These are phyloP conservation scores for Tetradesmus lagerheimii DNA, from an alignment of 139 green algal species.

Conservation along the genomic window DNA sequence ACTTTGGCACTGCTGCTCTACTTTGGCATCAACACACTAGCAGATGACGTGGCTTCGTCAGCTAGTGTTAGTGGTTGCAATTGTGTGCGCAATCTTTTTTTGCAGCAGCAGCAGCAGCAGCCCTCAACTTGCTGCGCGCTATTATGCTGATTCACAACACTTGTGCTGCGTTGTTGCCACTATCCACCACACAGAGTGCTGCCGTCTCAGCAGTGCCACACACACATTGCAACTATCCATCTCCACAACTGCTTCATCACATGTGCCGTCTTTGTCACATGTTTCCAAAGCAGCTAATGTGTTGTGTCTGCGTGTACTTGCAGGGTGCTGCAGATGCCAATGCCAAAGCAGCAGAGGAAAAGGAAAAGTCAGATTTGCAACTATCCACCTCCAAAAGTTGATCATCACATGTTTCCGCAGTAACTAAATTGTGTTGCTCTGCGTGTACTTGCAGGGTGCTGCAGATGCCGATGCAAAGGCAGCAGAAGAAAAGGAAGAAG, in stretches of 20 bases:
- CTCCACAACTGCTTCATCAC: too few relatives aligned
- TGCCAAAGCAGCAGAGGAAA: constrained; percentile 79
- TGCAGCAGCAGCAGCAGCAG: too few relatives aligned
- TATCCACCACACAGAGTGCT: too few relatives aligned
- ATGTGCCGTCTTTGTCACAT: too few relatives aligned
- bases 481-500: constrained; percentile 87
- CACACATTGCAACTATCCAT: too few relatives aligned
- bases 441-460: constrained; percentile 63
- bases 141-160: too few relatives aligned
- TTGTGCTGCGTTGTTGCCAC: background rate
- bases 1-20: constrained; percentile 83
- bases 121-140: too few relatives aligned
- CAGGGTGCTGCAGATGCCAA: constrained; percentile 76
- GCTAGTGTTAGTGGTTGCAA: too few relatives aligned
- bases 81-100: too few relatives aligned
- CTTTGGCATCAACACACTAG: constrained; percentile 90
- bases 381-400: too few relatives aligned
- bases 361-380: constrained; percentile 81
- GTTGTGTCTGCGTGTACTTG: background rate
- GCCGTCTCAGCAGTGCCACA: too few relatives aligned
- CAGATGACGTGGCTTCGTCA: background rate
- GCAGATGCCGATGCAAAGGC: constrained; percentile 68
- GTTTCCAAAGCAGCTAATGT: background rate
- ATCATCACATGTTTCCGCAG: too few relatives aligned
- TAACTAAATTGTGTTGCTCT: background rate